Percentiles rank a stretch among this genome's conserved stretches.
Evolutionary conservation across 208 protist genomes (phyloP).

Genomic region (Acanthamoeba castellanii): DNA sequence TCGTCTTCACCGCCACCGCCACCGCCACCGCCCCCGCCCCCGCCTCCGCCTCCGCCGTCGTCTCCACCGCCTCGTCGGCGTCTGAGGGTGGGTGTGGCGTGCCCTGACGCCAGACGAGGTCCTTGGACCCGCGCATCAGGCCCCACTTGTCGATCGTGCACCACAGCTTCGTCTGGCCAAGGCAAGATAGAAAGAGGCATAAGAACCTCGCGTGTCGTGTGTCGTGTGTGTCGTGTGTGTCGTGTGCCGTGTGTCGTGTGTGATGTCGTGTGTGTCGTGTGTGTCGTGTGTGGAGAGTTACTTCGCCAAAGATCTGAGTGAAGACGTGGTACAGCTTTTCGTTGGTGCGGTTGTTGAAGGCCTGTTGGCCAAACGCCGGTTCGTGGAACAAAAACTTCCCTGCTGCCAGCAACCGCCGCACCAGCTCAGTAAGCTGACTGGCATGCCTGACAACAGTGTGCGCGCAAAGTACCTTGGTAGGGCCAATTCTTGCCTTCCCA

Average conservation of each 20-base stretch:
- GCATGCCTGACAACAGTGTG: background rate
- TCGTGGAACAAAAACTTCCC: slow-evolving; percentile 9
- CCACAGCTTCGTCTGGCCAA: background rate
- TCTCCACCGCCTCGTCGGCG: background rate
- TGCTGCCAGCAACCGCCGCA: background rate
- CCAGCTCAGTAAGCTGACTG: background rate
- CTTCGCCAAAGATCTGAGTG: background rate
- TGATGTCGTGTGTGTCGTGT: background rate
- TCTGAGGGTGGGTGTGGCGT: background rate
- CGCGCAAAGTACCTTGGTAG: background rate
- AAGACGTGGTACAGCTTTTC: slow-evolving; percentile 51
- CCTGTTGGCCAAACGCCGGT: background rate
- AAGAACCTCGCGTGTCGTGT: too few species aligned
- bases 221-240: too few species aligned
- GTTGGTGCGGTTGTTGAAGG: slow-evolving; percentile 38
- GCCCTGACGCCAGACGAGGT: background rate
- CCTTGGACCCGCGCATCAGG: slow-evolving; percentile 5
- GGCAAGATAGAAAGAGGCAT: background rate
- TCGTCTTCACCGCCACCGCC: background rate
- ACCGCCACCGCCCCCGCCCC: too few species aligned
- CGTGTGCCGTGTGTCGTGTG: too few species aligned
- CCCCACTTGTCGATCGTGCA: slow-evolving; percentile 66
- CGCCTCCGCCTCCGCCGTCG: background rate
- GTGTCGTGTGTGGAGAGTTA: background rate
- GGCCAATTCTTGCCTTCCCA: slow-evolving; percentile 54